Evolutionary conservation across 352 stramenopile genomes (phyloP).

Genomic region (Phytopythium montanum): DNA sequence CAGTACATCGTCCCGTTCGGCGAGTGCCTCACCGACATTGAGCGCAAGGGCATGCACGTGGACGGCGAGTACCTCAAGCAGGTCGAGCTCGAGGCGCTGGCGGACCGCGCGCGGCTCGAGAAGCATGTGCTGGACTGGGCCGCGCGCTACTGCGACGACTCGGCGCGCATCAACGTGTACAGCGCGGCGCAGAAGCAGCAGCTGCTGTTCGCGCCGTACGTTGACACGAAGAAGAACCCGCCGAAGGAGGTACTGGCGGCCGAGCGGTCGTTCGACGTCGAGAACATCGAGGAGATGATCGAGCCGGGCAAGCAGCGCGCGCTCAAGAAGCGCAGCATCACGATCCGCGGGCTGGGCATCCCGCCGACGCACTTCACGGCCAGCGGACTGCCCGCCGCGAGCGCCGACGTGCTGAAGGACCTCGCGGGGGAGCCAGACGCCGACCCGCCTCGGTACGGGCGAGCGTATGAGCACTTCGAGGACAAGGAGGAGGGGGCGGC

Average conservation of each 20-base stretch:
- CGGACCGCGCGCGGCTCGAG: conserved; percentile 83
- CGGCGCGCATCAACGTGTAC: conserved; percentile 95
- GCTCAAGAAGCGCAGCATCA: conserved; percentile 82
- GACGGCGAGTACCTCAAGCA: conserved; percentile 88
- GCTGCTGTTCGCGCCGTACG: conserved; percentile 94
- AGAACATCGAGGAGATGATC: conserved; percentile 73
- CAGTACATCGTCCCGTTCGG: conserved; percentile 97
- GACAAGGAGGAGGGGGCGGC: conserved; percentile 89
- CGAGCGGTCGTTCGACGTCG: conserved; percentile 76
- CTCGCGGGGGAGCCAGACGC: conserved; percentile 91
- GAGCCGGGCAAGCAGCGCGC: conserved; percentile 65
- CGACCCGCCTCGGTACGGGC: conserved; percentile 62
- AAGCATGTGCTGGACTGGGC: conserved; percentile 92
- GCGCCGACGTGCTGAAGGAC: conserved; percentile 91
- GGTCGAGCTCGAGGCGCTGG: conserved; percentile 89
- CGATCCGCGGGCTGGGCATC: conserved; percentile 90
- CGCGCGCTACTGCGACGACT: conserved; percentile 89
- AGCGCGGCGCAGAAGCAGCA: conserved; percentile 93
- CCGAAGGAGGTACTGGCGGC: conserved; percentile 58
- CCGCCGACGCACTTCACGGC: conserved; percentile 91
- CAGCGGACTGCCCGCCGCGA: conserved; percentile 90
- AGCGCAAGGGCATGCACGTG: conserved; percentile 92
- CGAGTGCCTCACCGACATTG: conserved; percentile 98
- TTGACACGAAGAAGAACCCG: conserved; percentile 63
- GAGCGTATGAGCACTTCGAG: conserved; percentile 93